A percentile compares a stretch with the other conserved stretches of the same genome.
phyloP scores from a whole-genome alignment of 2,329 filamentous ascomycete genomes.

The Fusarium sp. region DNA sequence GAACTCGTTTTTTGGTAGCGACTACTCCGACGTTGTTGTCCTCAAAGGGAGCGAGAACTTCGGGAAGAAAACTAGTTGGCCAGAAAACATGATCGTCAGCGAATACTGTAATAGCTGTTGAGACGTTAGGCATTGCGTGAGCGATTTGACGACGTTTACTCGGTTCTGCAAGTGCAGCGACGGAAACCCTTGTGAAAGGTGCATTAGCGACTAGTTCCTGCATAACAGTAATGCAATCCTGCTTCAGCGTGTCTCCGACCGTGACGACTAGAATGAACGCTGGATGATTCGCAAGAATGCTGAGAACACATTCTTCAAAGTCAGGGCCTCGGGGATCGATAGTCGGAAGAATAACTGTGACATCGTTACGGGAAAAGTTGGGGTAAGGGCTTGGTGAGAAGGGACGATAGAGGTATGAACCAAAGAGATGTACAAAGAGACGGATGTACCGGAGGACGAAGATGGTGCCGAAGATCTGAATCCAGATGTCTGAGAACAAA shows the following conservation, averaged over 20 bases:
- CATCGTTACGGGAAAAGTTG: slow-evolving; percentile 52
- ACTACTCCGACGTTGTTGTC: slow-evolving; percentile 63
- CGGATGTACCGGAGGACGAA: slow-evolving; percentile 59
- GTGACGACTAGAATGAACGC: slow-evolving; percentile 58
- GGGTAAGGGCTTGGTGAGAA: slow-evolving; percentile 46
- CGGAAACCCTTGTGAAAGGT: slow-evolving; percentile 40
- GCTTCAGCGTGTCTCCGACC: slow-evolving; percentile 50
- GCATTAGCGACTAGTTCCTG: slow-evolving; percentile 6
- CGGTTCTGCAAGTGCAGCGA: slow-evolving; percentile 50
- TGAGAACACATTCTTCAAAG: slow-evolving; percentile 57
- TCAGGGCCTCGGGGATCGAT: slow-evolving; percentile 56
- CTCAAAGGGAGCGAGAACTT: slow-evolving; percentile 58
- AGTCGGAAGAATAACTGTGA: slow-evolving; percentile 65
- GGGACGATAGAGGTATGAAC: slow-evolving; percentile 56
- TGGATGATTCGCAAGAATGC: slow-evolving; percentile 55
- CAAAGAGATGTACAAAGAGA: slow-evolving; percentile 57
- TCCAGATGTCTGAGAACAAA: slow-evolving; percentile 28
- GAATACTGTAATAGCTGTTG: slow-evolving; percentile 58
- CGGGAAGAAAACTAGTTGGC: slow-evolving; percentile 56
- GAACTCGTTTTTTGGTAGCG: slow-evolving; percentile 66
- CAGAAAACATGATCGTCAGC: slow-evolving; percentile 67
- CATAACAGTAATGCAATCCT: slow-evolving; percentile 30
- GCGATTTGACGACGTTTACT: slow-evolving; percentile 64
- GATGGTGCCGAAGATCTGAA: slow-evolving; percentile 36
- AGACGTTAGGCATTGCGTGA: slow-evolving; percentile 52